Base-by-base conservation (phyloP, 1,284 basidiomycete genomes). In the Xerocomus nothofagi region DNA sequence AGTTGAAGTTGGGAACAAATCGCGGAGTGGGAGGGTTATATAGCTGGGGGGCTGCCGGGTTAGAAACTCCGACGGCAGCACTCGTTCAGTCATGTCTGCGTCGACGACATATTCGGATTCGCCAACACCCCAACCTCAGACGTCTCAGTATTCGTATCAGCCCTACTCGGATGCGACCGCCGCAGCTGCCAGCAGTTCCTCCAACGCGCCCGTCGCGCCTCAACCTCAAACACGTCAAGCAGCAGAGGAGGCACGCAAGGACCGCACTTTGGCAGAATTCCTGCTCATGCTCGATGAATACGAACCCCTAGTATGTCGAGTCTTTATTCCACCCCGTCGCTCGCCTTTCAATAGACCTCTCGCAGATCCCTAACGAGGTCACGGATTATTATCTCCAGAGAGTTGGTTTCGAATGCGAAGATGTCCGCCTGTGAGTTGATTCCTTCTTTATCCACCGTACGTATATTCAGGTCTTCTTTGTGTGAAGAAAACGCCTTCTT, bases 331-430 rank as follows among this genome's bases (percentile, higher is more conserved):
- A n/a, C 24, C 18, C 30, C 9, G n/a, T 34, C 32, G 1, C 5
- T 29, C 8, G 1, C 3, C n/a, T 20, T 4, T 38, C 10, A 11
- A 18, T 42, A 38, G 48, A 30, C 41, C 21, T 9, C 2, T 9
- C 37, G 14, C 27, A 97, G 93, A 94, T 99, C 58, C 97, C 97
- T 2, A 97, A 96, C 67, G 94, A 99, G 69, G 94, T 99, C 14
- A 97, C 96, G 4, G 93, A 98, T 64, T 98, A 96, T 71, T 99
- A 98, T 71, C 82, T 99, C 10, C 94, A 99, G 70, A 80, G 88
- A 53, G 91, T 95, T 18, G 97, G 97, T 0, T 98, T 99, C 69
- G 95, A 98, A 63, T 95, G 91, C 66, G 87, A 94, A 56, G 96
- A 99, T 67, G 83, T 93, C 23, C 81, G 93, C 61, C 70, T 98